Percentiles rank a stretch among this genome's conserved stretches.
Conservation (phyloP, 2,329 filamentous ascomycete species). For the Cordyceps cicadae region DNA sequence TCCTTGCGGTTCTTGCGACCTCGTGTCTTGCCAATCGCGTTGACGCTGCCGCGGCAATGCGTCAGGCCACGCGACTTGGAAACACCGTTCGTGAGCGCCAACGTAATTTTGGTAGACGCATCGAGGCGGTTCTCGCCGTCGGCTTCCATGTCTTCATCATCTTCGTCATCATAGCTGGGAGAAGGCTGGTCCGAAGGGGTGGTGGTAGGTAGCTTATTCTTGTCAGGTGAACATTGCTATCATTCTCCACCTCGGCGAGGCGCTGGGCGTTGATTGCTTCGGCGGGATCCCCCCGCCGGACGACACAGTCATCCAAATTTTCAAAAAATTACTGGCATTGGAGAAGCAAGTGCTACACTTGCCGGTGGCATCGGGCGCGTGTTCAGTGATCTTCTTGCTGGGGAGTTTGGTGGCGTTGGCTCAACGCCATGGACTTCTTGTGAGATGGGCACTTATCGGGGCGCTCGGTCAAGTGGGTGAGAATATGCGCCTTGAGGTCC, state of each 20-base stretch:
- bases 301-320: slow-evolving; percentile 74
- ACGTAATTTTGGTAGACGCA: slow-evolving; percentile 45
- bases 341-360: slow-evolving; percentile 94
- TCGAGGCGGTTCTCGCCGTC: slow-evolving; percentile 45
- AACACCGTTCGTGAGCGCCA: slow-evolving; percentile 47
- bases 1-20: slow-evolving; percentile 87
- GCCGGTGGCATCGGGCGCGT: slow-evolving; percentile 72
- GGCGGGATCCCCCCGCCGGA: slow-evolving; percentile 61
- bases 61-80: slow-evolving; percentile 67
- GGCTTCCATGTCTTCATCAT: slow-evolving; percentile 39
- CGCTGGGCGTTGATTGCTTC: slow-evolving; percentile 63
- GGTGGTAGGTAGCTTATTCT: slow-evolving; percentile 48
- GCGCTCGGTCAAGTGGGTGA: slow-evolving; percentile 83
- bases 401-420: slow-evolving; percentile 82
- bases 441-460: slow-evolving; percentile 89
- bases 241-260: slow-evolving; percentile 57
- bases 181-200: slow-evolving; percentile 24
- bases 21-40: slow-evolving; percentile 46
- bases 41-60: slow-evolving; percentile 66
- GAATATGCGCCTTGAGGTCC: slow-evolving; percentile 87
- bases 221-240: slow-evolving; percentile 55
- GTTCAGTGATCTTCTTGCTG: slow-evolving; percentile 59
- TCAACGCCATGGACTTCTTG: slow-evolving; percentile 85
- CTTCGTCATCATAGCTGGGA: slow-evolving; percentile 45
- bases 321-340: slow-evolving; percentile 98